Percentiles rank a stretch among this genome's conserved stretches.
Evolutionary conservation across 345 rosid species (phyloP).

Genomic region (Gossypium mustelinum): DNA sequence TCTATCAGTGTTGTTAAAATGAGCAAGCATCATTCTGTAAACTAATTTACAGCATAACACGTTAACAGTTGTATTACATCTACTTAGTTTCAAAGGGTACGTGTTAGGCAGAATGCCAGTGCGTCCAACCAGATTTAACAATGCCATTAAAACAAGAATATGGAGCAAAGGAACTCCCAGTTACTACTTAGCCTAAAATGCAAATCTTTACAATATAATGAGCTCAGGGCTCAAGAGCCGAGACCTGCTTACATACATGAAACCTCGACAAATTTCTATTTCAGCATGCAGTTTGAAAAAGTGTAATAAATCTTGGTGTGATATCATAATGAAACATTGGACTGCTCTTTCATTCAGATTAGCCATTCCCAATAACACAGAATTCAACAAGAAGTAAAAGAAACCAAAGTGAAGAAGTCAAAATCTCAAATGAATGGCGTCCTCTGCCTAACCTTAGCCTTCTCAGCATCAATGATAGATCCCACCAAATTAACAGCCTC

Average conservation of each 20-base stretch:
- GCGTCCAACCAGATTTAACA: neutral
- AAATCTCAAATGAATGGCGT: conserved; percentile 43
- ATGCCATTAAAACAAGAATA: neutral
- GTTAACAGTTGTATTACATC: neutral
- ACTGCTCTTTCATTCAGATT: neutral
- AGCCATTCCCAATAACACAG: neutral
- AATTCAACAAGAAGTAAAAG: conserved; percentile 5
- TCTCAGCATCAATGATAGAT: conserved; percentile 86
- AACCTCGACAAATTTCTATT: neutral
- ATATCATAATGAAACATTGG: neutral
- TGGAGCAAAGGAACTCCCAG: neutral
- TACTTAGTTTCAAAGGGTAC: neutral
- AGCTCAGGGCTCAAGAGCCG: neutral
- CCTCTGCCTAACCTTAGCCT: conserved; percentile 70
- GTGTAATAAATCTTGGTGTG: neutral
- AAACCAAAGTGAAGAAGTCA: neutral
- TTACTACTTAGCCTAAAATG: neutral
- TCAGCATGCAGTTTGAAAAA: neutral
- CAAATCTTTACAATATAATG: neutral
- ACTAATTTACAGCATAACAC: neutral
- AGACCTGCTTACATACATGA: neutral
- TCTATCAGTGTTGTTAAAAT: neutral
- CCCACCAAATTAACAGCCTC: conserved; percentile 56
- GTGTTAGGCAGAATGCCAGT: neutral
- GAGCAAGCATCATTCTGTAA: neutral